Conservation (phyloP, 306 rosid species). For the Lathyrus sativus region DNA sequence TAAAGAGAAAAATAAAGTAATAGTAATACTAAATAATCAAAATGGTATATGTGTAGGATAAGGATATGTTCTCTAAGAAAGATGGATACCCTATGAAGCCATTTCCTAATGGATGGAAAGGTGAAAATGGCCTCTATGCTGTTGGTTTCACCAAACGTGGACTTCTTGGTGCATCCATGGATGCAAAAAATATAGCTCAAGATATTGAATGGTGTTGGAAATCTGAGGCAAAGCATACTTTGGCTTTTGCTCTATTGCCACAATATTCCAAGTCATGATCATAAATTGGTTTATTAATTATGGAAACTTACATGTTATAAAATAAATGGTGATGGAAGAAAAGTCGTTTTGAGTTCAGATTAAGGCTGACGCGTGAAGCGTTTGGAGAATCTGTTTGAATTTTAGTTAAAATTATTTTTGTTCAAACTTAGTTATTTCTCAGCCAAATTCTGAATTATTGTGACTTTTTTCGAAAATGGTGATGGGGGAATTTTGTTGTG, state of each 20-base stretch:
- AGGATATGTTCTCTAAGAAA: conserved; percentile 64
- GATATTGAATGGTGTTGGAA: conserved; percentile 72
- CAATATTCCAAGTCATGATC: conserved; percentile 22
- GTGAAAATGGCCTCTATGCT: conserved; percentile 73
- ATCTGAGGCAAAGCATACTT: conserved; percentile 58
- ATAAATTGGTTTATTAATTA: not conserved
- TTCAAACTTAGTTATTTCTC: too few species aligned
- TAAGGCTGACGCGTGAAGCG: too few species aligned
- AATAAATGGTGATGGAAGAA: conserved; percentile 17
- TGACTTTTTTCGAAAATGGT: not conserved
- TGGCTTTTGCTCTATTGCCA: conserved; percentile 40
- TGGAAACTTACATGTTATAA: not conserved
- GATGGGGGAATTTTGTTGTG: conserved; percentile 32
- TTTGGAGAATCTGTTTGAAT: too few species aligned
- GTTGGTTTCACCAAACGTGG: conserved; percentile 93
- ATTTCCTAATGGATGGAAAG: conserved; percentile 90
- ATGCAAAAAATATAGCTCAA: conserved; percentile 67
- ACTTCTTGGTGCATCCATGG: conserved; percentile 78
- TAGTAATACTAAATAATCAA: not conserved
- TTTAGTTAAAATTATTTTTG: too few species aligned
- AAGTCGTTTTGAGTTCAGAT: too few species aligned
- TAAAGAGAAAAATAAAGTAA: not conserved
- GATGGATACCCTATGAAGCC: conserved; percentile 70
- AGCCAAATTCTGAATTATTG: too few species aligned
- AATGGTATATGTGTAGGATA: conserved; percentile 51